Percentiles rank a stretch among this genome's conserved stretches.
Conservation (phyloP, 1,139 yeast genomes). For the Kluyveromyces sp. region DNA sequence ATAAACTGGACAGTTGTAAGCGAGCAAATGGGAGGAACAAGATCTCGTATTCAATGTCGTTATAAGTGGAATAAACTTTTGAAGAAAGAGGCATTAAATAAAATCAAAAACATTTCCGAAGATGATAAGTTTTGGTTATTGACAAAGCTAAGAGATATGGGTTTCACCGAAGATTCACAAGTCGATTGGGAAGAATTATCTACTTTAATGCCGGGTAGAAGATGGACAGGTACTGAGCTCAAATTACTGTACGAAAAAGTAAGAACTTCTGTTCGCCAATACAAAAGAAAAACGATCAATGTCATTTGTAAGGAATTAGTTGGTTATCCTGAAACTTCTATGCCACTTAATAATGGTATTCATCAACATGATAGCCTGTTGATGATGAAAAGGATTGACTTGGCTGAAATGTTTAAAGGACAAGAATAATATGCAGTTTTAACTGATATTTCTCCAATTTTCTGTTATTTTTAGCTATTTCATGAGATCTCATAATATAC, state of each 20-base stretch:
- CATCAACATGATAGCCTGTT: not conserved
- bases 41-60: slow-evolving; percentile 89
- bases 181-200: slow-evolving; percentile 62
- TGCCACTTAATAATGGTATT: not conserved
- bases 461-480: not conserved
- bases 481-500: not conserved
- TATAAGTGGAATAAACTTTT: slow-evolving; percentile 85
- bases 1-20: slow-evolving; percentile 90
- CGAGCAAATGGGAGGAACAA: slow-evolving; percentile 78
- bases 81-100: slow-evolving; percentile 48
- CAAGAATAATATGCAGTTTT: not conserved
- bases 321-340: slow-evolving; percentile 14
- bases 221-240: slow-evolving; percentile 42
- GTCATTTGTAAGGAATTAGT: slow-evolving; percentile 33
- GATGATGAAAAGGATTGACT: slow-evolving; percentile 1
- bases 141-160: slow-evolving; percentile 42
- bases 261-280: slow-evolving; percentile 36
- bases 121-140: slow-evolving; percentile 53
- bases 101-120: slow-evolving; percentile 43
- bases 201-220: slow-evolving; percentile 34
- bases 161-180: slow-evolving; percentile 40
- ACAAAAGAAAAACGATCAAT: slow-evolving; percentile 33
- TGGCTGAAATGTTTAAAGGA: not conserved
- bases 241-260: slow-evolving; percentile 40
- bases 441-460: not conserved